phyloP scores from a whole-genome alignment of 495 filamentous ascomycete genomes.

The Echria macrotheca region DNA sequence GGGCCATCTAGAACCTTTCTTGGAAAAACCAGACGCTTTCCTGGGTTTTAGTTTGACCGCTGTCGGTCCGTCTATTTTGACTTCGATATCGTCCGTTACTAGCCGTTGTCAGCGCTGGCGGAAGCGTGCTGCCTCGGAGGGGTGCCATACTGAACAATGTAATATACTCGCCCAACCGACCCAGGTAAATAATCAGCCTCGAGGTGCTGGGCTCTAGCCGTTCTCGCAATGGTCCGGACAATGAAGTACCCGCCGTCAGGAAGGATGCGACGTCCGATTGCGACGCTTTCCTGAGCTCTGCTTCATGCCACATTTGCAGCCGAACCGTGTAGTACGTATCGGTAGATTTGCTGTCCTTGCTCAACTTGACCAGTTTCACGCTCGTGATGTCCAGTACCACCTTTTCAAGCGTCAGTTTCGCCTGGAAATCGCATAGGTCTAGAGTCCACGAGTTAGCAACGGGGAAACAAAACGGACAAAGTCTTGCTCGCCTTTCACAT shows the following conservation, averaged over 20 bases:
- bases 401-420: slow-evolving; percentile 28
- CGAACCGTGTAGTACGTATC: slow-evolving; percentile 27
- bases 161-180: slow-evolving; percentile 27
- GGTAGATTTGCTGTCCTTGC: slow-evolving; percentile 16
- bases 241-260: slow-evolving; percentile 28
- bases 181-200: slow-evolving; percentile 27
- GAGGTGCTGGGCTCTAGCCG: slow-evolving; percentile 21
- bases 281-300: slow-evolving; percentile 6
- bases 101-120: background rate
- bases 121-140: background rate
- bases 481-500: slow-evolving; percentile 13
- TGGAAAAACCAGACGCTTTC: slow-evolving; percentile 17
- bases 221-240: slow-evolving; percentile 28
- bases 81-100: slow-evolving; percentile 31
- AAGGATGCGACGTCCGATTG: slow-evolving; percentile 26
- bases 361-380: slow-evolving; percentile 25
- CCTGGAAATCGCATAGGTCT: slow-evolving; percentile 32
- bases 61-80: slow-evolving; percentile 25
- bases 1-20: slow-evolving; percentile 24
- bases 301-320: slow-evolving; percentile 33
- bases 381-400: slow-evolving; percentile 30
- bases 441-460: background rate
- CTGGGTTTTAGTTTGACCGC: slow-evolving; percentile 27
- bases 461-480: background rate
- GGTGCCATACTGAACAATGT: slow-evolving; percentile 23